Base-by-base conservation (phyloP, 139 green algal species). In the Haematococcus lacustris region DNA sequence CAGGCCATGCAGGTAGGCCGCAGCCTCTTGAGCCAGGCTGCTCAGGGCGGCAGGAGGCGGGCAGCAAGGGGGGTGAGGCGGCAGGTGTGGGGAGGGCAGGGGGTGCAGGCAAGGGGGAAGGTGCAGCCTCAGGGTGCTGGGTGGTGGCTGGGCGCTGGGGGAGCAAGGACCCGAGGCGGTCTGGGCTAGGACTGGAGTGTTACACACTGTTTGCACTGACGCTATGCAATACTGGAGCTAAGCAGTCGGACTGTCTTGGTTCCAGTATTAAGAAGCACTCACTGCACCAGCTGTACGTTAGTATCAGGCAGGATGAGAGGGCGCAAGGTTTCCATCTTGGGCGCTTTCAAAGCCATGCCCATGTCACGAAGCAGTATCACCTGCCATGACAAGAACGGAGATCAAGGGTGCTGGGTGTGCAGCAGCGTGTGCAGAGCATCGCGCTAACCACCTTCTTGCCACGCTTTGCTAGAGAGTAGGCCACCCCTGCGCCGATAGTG, bases 361-460 rank as follows among this genome's bases (percentile, higher is more conserved):
- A 71, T 61, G 66, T 71, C 66, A 33, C 40, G 66, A 53, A 71
- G 26, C 23, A 32, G 26, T 23, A 71, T 60, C 4, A 71, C 61
- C 61, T 68, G 61, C n/a, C n/a, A n/a, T n/a, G n/a, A n/a, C n/a
- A n/a, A n/a, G n/a, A n/a, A n/a, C n/a, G n/a, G n/a, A n/a, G n/a
- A n/a, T n/a, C n/a, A n/a, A n/a, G n/a, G n/a, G n/a, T n/a, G n/a
- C n/a, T n/a, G n/a, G n/a, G n/a, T n/a, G n/a, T n/a, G n/a, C n/a
- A n/a, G n/a, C n/a, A n/a, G n/a, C n/a, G n/a, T n/a, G n/a, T n/a
- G n/a, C n/a, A n/a, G n/a, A n/a, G n/a, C n/a, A n/a, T n/a, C n/a
- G n/a, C n/a, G n/a, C n/a, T n/a, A n/a, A n/a, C n/a, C 30, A 81
- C 81, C 78, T 87, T 87, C 38, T 78, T 84, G 50, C 78, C 75